These are phyloP conservation scores for Rauvolfia tetraphylla DNA, from an alignment of 257 asterid species.

Conservation along the genomic window DNA sequence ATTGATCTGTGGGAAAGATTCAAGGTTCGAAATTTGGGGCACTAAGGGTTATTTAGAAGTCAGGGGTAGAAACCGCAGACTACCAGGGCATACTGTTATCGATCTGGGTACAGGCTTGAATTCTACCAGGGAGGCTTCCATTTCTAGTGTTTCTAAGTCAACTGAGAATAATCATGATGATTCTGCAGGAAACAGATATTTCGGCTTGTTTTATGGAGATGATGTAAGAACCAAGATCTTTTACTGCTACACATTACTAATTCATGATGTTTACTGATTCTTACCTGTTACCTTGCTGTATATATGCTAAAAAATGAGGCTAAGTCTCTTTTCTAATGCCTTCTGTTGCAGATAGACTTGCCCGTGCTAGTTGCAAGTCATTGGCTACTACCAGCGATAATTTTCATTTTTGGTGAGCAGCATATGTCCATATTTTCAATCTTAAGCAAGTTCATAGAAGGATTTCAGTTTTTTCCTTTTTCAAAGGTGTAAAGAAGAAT, in stretches of 20 bases:
- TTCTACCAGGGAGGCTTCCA: slow-evolving; percentile 40
- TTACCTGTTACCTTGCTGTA: not conserved
- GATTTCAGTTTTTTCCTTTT: no score
- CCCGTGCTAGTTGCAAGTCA: slow-evolving; percentile 81
- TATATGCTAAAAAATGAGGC: not conserved
- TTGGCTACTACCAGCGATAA: slow-evolving; percentile 76
- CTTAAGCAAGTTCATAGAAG: not conserved
- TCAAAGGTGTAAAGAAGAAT: no score
- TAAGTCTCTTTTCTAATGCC: not conserved
- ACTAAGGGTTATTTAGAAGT: slow-evolving; percentile 76
- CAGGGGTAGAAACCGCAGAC: slow-evolving; percentile 68
- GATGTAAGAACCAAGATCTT: slow-evolving; percentile 51
- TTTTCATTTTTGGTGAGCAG: slow-evolving; percentile 69
- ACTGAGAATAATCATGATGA: slow-evolving; percentile 33
- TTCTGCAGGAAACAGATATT: slow-evolving; percentile 53
- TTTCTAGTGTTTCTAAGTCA: slow-evolving; percentile 23
- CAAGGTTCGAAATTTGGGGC: slow-evolving; percentile 92
- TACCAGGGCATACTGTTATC: slow-evolving; percentile 60
- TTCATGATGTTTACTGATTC: not conserved
- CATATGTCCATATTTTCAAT: not conserved
- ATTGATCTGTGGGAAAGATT: slow-evolving; percentile 71
- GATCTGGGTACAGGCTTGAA: slow-evolving; percentile 57
- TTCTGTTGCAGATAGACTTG: slow-evolving; percentile 62
- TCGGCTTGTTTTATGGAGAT: slow-evolving; percentile 65
- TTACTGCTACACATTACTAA: not conserved